These are phyloP conservation scores for Beverwykella pulmonaria DNA, from an alignment of 495 filamentous ascomycete genomes.

Conservation along the genomic window DNA sequence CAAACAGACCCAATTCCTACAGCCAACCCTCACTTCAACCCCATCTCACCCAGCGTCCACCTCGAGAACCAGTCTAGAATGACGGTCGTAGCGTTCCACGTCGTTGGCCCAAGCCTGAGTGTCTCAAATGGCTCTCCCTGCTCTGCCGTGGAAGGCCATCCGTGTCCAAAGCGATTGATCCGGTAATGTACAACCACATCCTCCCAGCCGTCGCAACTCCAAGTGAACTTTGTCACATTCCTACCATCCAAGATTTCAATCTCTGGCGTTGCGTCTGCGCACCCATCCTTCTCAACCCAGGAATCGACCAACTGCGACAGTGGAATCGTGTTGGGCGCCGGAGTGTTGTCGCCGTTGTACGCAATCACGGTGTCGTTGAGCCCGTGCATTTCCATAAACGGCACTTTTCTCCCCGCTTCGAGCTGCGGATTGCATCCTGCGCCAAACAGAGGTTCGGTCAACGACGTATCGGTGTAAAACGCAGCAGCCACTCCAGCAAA, in stretches of 20 bases:
- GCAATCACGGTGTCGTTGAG: slow-evolving; percentile 8
- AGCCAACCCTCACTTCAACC: background rate
- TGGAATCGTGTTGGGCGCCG: slow-evolving; percentile 9
- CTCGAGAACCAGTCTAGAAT: slow-evolving; percentile 4
- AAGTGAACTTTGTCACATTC: slow-evolving; percentile 4
- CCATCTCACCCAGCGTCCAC: background rate
- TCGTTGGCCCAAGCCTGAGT: slow-evolving; percentile 4
- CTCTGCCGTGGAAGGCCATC: slow-evolving; percentile 9
- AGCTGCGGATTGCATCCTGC: background rate
- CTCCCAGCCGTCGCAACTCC: slow-evolving; percentile 6
- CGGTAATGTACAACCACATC: slow-evolving; percentile 6
- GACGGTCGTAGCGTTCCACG: slow-evolving; percentile 9
- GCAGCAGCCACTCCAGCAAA: slow-evolving; percentile 12
- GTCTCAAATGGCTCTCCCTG: slow-evolving; percentile 1
- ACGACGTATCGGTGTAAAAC: slow-evolving; percentile 4
- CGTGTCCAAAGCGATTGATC: slow-evolving; percentile 11
- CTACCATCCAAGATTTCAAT: background rate
- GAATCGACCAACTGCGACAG: background rate
- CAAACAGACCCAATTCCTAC: too few relatives aligned
- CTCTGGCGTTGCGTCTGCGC: background rate
- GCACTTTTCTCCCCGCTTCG: background rate
- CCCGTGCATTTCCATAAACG: slow-evolving; percentile 8
- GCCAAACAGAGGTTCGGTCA: slow-evolving; percentile 15
- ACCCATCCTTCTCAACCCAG: background rate
- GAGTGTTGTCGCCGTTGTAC: slow-evolving; percentile 13